These are phyloP conservation scores for Davidsoniella eucalypti DNA, from an alignment of 2,329 filamentous ascomycete genomes.

Conservation along the genomic window DNA sequence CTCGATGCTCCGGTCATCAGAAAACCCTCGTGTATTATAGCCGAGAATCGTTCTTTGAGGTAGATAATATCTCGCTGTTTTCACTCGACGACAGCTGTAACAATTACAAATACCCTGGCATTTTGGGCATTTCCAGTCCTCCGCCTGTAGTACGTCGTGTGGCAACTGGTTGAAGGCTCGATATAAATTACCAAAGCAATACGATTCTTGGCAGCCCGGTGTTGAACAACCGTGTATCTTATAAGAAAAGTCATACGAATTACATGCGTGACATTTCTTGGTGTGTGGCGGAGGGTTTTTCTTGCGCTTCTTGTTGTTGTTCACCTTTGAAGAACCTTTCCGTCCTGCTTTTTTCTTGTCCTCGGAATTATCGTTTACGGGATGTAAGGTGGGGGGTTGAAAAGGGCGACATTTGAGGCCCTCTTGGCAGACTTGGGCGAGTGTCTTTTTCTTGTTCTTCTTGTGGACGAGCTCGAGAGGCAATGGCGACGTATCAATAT, in stretches of 20 bases:
- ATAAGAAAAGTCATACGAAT: conserved; percentile 64
- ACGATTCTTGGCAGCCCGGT: conserved; percentile 52
- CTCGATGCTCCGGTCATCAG: conserved; percentile 82
- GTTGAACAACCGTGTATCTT: conserved; percentile 67
- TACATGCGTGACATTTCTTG: conserved; percentile 69
- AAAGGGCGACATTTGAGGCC: conserved; percentile 67
- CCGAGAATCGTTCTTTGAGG: conserved; percentile 79
- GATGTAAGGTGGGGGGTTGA: conserved; percentile 57
- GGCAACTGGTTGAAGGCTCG: conserved; percentile 85
- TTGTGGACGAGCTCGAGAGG: conserved; percentile 55
- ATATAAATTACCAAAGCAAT: conserved; percentile 88
- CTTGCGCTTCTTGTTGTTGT: neutral
- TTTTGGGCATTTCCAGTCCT: conserved; percentile 76
- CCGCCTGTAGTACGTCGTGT: conserved; percentile 61
- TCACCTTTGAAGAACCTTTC: neutral
- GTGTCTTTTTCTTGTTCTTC: conserved; percentile 53
- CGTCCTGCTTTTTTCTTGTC: conserved; percentile 35
- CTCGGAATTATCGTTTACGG: conserved; percentile 16
- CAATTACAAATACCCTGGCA: conserved; percentile 81
- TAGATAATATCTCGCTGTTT: conserved; percentile 59
- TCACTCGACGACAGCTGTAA: conserved; percentile 51
- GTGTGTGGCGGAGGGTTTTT: conserved; percentile 30
- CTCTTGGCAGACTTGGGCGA: conserved; percentile 89
- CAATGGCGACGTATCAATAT: conserved; percentile 48
- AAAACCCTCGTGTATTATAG: conserved; percentile 78